Evolutionary conservation across 1,284 basidiomycete genomes (phyloP), one percentile per base, ranked within the genome.

Genomic region (Fomes fomentarius): DNA sequence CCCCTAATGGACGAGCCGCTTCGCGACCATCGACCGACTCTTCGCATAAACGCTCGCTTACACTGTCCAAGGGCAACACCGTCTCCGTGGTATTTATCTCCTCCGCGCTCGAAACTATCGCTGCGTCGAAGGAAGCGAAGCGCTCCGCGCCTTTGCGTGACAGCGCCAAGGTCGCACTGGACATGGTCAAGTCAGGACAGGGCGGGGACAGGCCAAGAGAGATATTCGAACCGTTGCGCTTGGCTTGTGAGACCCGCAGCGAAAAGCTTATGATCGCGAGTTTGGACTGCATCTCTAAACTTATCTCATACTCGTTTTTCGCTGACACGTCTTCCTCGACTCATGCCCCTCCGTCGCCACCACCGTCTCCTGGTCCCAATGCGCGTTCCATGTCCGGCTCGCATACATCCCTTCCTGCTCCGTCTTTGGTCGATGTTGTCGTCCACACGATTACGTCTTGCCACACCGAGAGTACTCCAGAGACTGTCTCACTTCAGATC

Each of bases 251-350:
- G 75, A 96, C 94, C 1, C 84, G 88, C 49, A 91, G 82, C 60
- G 93, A 97, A 69, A 94, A 94, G 63, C 81, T 97, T 30, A 91
- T 95, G 86, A 91, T 96, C 66, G 93, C 94, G 21, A 95, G 94
- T 61, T 78, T 98, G 69, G 96, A 98, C 72, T 94, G 96, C 65
- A 93, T 97, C 56, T 92, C 94, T 44, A 98, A 98, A 73, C 84
- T 98, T 63, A 92, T 98, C 60, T 94, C 94, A 8, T 94, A 98
- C 71, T 94, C 93, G 33, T 98, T 98, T 81, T 98, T 98, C 67
- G 82, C 82, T 41, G 92, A 93, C 62, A 71, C 81, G 24, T 75
- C 80, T 28, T 73, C 76, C 38, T 71, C 78, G n/a, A 60, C 72
- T 17, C 68, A 58, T 15, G 56, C 66, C 17, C 71, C 81, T 45